Evolutionary conservation across 768 basidiomycete genomes (phyloP), one percentile per base, ranked within the genome.

Genomic region (Auricularia cornea): DNA sequence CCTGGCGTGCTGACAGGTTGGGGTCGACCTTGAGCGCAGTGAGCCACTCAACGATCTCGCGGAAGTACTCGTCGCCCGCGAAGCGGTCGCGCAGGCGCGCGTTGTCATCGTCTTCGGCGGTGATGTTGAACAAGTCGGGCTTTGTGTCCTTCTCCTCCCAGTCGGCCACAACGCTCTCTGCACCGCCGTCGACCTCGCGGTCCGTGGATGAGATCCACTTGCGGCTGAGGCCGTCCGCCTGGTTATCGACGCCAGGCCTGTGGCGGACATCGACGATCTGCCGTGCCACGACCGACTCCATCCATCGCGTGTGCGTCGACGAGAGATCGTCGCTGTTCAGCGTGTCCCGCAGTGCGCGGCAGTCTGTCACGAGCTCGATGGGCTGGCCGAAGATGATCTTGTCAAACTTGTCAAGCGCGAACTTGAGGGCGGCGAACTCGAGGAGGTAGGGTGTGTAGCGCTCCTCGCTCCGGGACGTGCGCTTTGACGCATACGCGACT

Each of bases 141-240:
- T 31, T 31, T 14, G 60, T 14, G 5, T 54, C 60, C 18, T 59
- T 60, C 8, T 40, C 38, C 38, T 63, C 62, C 62, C 62, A 63
- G 14, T 60, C 62, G 4, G 62, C 54, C 10, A 28, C 38, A 2
- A 63, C 38, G 18, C 31, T 35, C 2, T 8, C 3, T 28, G n/a
- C 29, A 30, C 57, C 62, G 31, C 31, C 62, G 10, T 63, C 62
- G 10, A 30, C 52, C 28, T 20, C 62, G 4, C 30, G 32, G 38
- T 40, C 59, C 31, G 31, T 54, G 35, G 30, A 20, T 52, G 8
- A 12, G 63, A 48, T 4, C n/a, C n/a, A n/a, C n/a, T n/a, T n/a
- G n/a, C n/a, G n/a, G n/a, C n/a, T n/a, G n/a, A n/a, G n/a, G n/a
- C 31, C 51, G 59, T 66, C 64, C 23, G 66, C 66, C 28, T 62